Evolutionary conservation across 768 basidiomycete genomes (phyloP).

Genomic region (Auricularia heimuer): DNA sequence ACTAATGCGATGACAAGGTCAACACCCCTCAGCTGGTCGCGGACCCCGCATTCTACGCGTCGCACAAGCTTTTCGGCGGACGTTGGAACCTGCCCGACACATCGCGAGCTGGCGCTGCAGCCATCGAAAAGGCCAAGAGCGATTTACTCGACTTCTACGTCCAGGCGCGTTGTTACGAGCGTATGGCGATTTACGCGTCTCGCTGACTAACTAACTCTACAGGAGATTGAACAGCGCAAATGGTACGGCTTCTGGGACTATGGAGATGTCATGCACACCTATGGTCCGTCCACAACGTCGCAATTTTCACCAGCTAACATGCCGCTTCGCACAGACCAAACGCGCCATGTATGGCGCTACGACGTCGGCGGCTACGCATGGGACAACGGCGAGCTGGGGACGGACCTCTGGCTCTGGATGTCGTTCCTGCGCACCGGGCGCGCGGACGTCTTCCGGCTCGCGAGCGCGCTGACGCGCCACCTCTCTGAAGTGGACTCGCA

Average conservation of each 20-base stretch:
- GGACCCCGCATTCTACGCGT: background rate
- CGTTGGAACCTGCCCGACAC: background rate
- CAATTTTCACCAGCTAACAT: background rate
- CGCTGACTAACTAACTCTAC: background rate
- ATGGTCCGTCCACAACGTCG: background rate
- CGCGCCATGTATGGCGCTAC: background rate
- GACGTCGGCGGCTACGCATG: background rate
- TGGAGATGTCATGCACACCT: slow-evolving; percentile 1
- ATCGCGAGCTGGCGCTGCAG: background rate
- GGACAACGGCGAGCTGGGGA: slow-evolving; percentile 1
- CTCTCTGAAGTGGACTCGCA: background rate
- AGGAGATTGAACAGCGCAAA: slow-evolving; percentile 1
- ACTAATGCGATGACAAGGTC: background rate
- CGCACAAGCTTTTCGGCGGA: background rate
- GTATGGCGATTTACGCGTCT: background rate
- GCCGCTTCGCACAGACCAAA: background rate
- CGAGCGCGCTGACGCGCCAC: background rate
- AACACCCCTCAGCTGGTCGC: background rate
- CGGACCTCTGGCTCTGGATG: slow-evolving; percentile 1
- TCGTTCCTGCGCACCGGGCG: background rate
- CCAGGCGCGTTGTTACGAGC: background rate
- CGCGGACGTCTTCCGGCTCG: background rate
- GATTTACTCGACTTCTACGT: background rate
- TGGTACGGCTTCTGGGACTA: slow-evolving; percentile 2
- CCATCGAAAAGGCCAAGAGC: background rate